Base-by-base conservation (phyloP, 129 eudicot species). In the Solidago caesia region DNA sequence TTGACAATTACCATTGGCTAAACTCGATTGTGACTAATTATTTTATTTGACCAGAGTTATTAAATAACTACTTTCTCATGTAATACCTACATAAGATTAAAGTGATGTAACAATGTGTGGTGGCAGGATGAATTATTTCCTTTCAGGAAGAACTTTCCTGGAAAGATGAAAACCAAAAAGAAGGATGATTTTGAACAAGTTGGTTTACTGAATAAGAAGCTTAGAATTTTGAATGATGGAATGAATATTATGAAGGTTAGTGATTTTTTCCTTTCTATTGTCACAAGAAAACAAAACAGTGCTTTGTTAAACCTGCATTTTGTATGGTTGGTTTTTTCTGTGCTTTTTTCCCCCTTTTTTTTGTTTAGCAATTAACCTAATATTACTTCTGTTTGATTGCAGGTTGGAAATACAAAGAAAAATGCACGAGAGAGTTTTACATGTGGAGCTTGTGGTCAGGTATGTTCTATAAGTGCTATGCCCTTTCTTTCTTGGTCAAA, bases 391-490 rank as follows among this genome's bases (percentile, higher is more conserved):
- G 16, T 74, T 73, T 78, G 49, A 51, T 70, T 47, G 59, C 85
- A 93, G 98, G 79, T 73, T 64, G 71, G 89, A 53, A 93, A 90
- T 83, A 92, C 90, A 79, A 93, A 90, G 86, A 93, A 93, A 82
- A 85, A 92, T 44, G 96, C 98, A 53, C 84, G 98, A 67, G 97
- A 93, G 39, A 90, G 89, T 77, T 90, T 93, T 76, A 87, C 88
- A 49, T 93, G 98, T 83, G 98, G 98, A 70, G 98, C 98, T 46
- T 93, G 98, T 72, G 97, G 98, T 67, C 98, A 90, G 98, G 98
- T 90, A 64, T 83, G 82, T 86, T 69, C 45, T 60, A 49, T 51
- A 14, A 60, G 70, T 51, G 9, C 56, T 41, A 65, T 45, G 21
- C 15, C 43, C 48, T 68, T 51, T 33, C 13, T 45, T 44, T 65